Base-by-base conservation (phyloP, 2,329 filamentous ascomycete species). In the Fusarium pseudoanthophilum region DNA sequence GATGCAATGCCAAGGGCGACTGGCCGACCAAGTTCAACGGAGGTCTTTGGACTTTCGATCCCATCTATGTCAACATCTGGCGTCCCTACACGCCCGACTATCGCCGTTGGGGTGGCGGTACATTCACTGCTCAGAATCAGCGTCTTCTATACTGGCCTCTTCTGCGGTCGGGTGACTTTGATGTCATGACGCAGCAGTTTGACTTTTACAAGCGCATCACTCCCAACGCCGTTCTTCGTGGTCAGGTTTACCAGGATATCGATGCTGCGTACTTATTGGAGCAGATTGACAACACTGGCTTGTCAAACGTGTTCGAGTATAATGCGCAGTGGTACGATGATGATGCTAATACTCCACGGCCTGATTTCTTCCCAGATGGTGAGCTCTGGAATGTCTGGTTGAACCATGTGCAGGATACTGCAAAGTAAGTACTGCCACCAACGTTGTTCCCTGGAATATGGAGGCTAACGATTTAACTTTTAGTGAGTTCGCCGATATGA, bases 11-110 rank as follows among this genome's bases (percentile, higher is more conserved):
- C 3, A 65, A 58, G 9, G 40, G 60, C 1, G 36, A 53, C 1
- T 66, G 63, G 63, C 63, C 63, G 0, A 66, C 63, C 8, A 65
- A 66, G 20, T 66, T 66, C 16, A 66, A 66, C 11, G 60, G 63
- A 8, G 63, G 63, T 5, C 60, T 66, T 8, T 66, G 63, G 63
- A 66, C 63, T 18, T 66, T 66, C 2, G 63, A 66, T 11, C 63
- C 63, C 1, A 15, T 66, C 0, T 57, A 57, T 1, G 63, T 66
- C 13, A 65, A 65, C 6, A 20, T 32, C 5, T 66, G 52, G 7
- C 60, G 63, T 11, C 63, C 63, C 2, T 65, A 66, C 11, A 65
- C 60, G 0, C 63, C 63, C 2, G 63, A 66, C 11, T 64, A 66
- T 21, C 40, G 63, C 3, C 63, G 63, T 0, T 66, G 63, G 63